Base-by-base conservation (phyloP, 2,329 filamentous ascomycete species). In the Phyllosticta citribraziliensis region DNA sequence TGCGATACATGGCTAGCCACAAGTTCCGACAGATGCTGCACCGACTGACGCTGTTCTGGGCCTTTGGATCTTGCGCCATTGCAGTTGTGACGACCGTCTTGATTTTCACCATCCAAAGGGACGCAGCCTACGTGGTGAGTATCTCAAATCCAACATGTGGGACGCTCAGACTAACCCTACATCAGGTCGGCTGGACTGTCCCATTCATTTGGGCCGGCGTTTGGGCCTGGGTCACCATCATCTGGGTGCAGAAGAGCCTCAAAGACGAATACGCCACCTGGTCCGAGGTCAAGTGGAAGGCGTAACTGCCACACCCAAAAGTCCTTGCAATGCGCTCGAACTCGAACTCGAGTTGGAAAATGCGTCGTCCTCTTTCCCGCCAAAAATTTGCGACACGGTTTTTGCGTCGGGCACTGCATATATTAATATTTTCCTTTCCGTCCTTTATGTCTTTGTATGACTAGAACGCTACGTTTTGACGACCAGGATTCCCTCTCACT, bases 11-110 rank as follows among this genome's bases (percentile, higher is more conserved):
- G 68, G 78, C 80, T 2, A 80, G 77, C 67, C 79, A 81, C 66
- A 70, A 75, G 22, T 83, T 83, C 70, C 74, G 80, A 30, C 73
- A 76, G 64, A 81, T 82, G 79, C 70, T 83, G 56, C 75, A 80
- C 61, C 73, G 77, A 2, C 65, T 82, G 64, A 80, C 79, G 2
- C 66, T 80, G 4, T 82, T 82, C 67, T 83, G 80, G 80, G 79
- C 76, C 6, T 67, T 79, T 61, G 78, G 78, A 9, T 72, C 74
- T 3, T 70, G 78, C 55, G 68, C 66, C 2, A 74, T 74, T 61
- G 73, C 77, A 0, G 69, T 70, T 3, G 68, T 75, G 6, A 75
- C 73, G 14, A 78, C 77, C 1, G 74, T 74, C 12, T 69, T 81
- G 25, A 70, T 80, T 20, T 80, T 80, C 65, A 80, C 78, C 5